phyloP scores from a whole-genome alignment of 1,284 basidiomycete genomes.

The Anthracocystis setariae region DNA sequence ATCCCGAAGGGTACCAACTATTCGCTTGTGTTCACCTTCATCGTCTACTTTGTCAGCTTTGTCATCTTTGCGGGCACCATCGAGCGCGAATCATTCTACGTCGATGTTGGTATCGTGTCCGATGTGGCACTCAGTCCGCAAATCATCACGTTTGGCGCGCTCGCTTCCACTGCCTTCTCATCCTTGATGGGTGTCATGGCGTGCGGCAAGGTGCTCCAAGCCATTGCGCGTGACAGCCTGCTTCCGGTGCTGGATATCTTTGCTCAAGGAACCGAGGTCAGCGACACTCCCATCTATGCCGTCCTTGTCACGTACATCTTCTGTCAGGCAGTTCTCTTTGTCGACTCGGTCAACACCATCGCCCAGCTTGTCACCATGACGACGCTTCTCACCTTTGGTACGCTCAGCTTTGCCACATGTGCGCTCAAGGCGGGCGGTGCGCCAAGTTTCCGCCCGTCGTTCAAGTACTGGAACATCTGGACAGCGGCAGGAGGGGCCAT shows the following conservation, averaged over 20 bases:
- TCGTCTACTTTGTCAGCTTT: slow-evolving; percentile 59
- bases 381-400: slow-evolving; percentile 65
- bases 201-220: slow-evolving; percentile 65
- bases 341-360: slow-evolving; percentile 66
- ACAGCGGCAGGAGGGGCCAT: slow-evolving; percentile 63
- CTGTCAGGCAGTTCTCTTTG: slow-evolving; percentile 63
- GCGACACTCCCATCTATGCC: slow-evolving; percentile 64
- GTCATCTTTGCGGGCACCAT: slow-evolving; percentile 65
- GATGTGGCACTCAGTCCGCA: slow-evolving; percentile 64
- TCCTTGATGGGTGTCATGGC: slow-evolving; percentile 67
- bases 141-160: slow-evolving; percentile 63
- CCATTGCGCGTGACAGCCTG: slow-evolving; percentile 65
- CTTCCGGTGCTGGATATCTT: slow-evolving; percentile 62
- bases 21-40: slow-evolving; percentile 64
- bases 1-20: slow-evolving; percentile 68
- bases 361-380: slow-evolving; percentile 68
- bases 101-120: slow-evolving; percentile 63
- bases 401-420: slow-evolving; percentile 63
- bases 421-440: slow-evolving; percentile 67
- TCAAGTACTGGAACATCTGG: slow-evolving; percentile 68
- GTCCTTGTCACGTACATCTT: slow-evolving; percentile 61
- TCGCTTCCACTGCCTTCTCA: slow-evolving; percentile 65
- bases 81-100: slow-evolving; percentile 62
- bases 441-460: slow-evolving; percentile 66
- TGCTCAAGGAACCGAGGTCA: slow-evolving; percentile 63